phyloP scores from a whole-genome alignment of 176 grass and related monocot species.

The Aechmea fasciata region DNA sequence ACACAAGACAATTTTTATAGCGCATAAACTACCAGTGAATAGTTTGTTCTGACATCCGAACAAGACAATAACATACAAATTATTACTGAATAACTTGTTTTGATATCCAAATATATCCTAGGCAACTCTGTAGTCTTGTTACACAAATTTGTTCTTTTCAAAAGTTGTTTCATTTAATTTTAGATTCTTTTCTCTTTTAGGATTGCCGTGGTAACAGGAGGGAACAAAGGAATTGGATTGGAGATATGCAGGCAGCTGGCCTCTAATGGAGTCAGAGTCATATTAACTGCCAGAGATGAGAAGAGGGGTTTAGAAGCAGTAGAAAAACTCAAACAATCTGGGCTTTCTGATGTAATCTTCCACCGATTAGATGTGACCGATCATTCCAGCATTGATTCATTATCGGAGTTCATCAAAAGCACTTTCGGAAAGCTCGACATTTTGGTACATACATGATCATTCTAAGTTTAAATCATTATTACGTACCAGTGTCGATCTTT shows the following conservation, averaged over 20 bases:
- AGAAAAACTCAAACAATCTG: slow-evolving; percentile 9
- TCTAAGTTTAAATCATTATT: background rate
- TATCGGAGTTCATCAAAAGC: slow-evolving; percentile 24
- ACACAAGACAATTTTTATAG: too few species aligned
- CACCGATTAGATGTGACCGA: slow-evolving; percentile 54
- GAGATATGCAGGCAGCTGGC: slow-evolving; percentile 38
- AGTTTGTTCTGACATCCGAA: too few species aligned
- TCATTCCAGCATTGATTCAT: slow-evolving; percentile 20
- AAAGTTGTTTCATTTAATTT: too few species aligned
- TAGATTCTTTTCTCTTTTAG: background rate
- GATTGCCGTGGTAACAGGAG: slow-evolving; percentile 32
- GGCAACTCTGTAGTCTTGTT: too few species aligned
- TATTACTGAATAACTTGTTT: too few species aligned
- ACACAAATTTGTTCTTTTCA: too few species aligned
- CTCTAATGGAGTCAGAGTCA: slow-evolving; percentile 15
- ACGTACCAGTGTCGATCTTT: background rate
- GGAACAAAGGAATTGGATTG: slow-evolving; percentile 27
- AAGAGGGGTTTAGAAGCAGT: slow-evolving; percentile 6
- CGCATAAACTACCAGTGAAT: too few species aligned
- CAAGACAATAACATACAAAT: too few species aligned
- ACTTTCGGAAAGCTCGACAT: slow-evolving; percentile 64
- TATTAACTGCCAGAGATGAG: slow-evolving; percentile 26
- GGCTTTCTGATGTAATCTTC: slow-evolving; percentile 40
- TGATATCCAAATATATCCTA: too few species aligned
- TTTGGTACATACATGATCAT: slow-evolving; percentile 24